Evolutionary conservation across 2,329 filamentous ascomycete genomes (phyloP), one percentile per base, ranked within the genome.

Genomic region (Tolypocladium cylindrosporum): DNA sequence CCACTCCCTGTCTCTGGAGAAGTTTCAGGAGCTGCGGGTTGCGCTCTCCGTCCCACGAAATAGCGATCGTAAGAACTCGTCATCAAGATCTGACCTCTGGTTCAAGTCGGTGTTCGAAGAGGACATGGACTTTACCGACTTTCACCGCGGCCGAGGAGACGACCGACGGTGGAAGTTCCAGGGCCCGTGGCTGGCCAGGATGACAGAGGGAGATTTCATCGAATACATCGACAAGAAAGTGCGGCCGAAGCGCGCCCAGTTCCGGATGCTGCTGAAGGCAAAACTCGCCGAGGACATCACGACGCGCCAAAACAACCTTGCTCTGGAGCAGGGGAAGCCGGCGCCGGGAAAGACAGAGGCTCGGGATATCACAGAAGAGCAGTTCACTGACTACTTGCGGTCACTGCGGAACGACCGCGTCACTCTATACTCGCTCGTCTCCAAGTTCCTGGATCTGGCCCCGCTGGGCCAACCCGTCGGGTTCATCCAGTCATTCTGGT

Each of bases 1-100:
- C 71, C 90, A 96, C 73, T 83, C 86, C 55, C 76, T 91, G 64
- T 91, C 90, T 9, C 77, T 95, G 58, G 79, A 85, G 68, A 97
- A 97, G 77, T 97, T 88, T 76, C 88, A 91, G 69, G 90, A 96
- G 71, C 79, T 97, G 70, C 81, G 84, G 59, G 74, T 96, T 57
- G 85, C 90, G 7, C 75, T 96, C 60, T 81, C 86, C 21, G 77
- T 84, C 1, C 80, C 81, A 0, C 64, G 65, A 21, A 65, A 61
- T 8, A 57, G 63, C 57, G 64, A 64, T 55, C 55, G 62, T 58
- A 31, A 58, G 53, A 58, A 55, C 34, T 41, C 63, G 6, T 51
- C 64, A 4, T 53, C 62, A 21, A 56, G 50, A 40, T 57, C 62
- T 10, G 60, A 64, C 10, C 59, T 67, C 4, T 70, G 70, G 59